These are phyloP conservation scores for Porodaedalea pini DNA, from an alignment of 1,284 basidiomycete species.

Conservation along the genomic window DNA sequence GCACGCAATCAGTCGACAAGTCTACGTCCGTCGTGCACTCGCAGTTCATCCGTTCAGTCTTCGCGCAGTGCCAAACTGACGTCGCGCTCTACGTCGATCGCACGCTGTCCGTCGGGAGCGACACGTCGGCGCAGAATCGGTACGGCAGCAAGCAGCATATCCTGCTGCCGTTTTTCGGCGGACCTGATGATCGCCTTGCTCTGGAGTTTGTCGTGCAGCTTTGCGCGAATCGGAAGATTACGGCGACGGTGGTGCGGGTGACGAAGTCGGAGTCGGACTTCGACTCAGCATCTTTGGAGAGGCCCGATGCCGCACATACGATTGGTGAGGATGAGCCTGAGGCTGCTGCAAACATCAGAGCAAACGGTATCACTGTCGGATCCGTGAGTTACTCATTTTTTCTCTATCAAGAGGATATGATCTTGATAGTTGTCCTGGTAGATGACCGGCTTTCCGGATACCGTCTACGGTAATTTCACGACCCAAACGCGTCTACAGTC, in stretches of 20 bases:
- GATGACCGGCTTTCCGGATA: constrained; percentile 39
- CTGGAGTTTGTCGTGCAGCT: constrained; percentile 60
- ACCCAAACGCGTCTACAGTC: constrained; percentile 42
- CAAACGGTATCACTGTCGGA: constrained; percentile 40
- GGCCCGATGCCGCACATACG: constrained; percentile 27
- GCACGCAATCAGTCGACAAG: constrained; percentile 32
- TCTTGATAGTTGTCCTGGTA: constrained; percentile 21
- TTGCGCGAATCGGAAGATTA: constrained; percentile 46
- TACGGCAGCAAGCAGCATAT: constrained; percentile 41
- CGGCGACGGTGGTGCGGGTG: constrained; percentile 60
- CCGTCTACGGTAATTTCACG: constrained; percentile 40
- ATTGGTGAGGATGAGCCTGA: constrained; percentile 22
- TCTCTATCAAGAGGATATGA: constrained; percentile 16
- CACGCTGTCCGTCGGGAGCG: constrained; percentile 22
- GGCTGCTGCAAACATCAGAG: constrained; percentile 27
- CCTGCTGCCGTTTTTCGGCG: constrained; percentile 68
- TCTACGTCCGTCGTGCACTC: constrained; percentile 41
- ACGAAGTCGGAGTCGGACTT: constrained; percentile 41
- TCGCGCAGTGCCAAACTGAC: constrained; percentile 46
- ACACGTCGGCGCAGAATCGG: constrained; percentile 31
- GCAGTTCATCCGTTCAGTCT: constrained; percentile 59
- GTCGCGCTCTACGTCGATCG: constrained; percentile 71
- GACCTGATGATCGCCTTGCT: constrained; percentile 63
- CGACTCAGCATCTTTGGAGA: constrained; percentile 23
- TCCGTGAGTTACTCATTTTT: constrained; percentile 35